Base-by-base conservation (phyloP, 202 grass and related monocot genomes). In the Bolboschoenoplectus hybrid region DNA sequence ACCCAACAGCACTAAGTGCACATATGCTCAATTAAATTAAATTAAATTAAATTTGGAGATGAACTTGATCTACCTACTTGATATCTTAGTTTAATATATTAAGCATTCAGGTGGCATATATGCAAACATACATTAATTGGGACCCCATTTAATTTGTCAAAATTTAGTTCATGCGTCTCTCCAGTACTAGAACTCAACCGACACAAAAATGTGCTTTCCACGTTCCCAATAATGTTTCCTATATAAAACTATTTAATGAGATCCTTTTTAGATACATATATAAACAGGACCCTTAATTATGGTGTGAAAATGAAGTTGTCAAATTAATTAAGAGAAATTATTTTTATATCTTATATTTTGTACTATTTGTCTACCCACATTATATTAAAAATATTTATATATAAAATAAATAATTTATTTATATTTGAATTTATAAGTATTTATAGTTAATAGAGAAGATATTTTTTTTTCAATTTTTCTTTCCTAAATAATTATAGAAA, bases 171-270 rank as follows among this genome's bases (percentile, higher is more conserved):
- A n/a, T 26, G 26, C 26, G 26, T 45, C 67, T 6, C 39, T 16
- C 40, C 32, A 35, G 20, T 70, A 40, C 11, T 69, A 5, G 2
- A 44, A 70, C 41, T 71, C 7, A 19, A 74, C 71, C 71, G 71
- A 74, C 71, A 74, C 26, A 34, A 2, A 49, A 52, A 72, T 74
- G 46, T 74, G 71, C 71, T 74, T 74, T 51, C 71, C 71, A 74
- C 71, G 71, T 74, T 52, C 52, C 8, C 44, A 51, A 52, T 32
- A 12, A 9, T 52, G n/a, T 50, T 73, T 73, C 69, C 20, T 2
- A 26, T 26, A 26, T 26, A 45, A 13, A 51, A 34, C n/a, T 50
- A 46, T 10, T 51, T 41, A 74, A 32, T 0, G 3, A 51, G 8
- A 32, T 34, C 1, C 35, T 68, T 74, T 52, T 51, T 74, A 45